Conservation (phyloP, 2,329 filamentous ascomycete genomes). For the Colletotrichum destructivum region DNA sequence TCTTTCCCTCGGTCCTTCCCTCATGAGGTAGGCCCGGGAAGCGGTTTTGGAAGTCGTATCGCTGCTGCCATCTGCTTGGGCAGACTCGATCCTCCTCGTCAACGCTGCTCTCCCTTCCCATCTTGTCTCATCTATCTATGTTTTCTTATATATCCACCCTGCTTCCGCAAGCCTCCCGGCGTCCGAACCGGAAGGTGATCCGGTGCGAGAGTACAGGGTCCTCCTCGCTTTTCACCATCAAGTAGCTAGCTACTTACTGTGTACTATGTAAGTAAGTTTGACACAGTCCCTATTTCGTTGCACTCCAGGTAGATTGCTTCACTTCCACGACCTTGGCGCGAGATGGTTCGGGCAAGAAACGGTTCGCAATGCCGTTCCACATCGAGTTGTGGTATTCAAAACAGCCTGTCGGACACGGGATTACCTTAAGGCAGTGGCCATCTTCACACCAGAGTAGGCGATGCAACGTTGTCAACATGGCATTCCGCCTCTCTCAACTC, state of each 20-base stretch:
- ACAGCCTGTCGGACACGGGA: not conserved
- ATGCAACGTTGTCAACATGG: not conserved
- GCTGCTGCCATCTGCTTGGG: too few relatives aligned
- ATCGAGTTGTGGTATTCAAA: not conserved
- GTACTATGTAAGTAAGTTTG: not conserved
- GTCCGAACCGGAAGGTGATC: not conserved
- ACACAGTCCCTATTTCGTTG: conserved; percentile 4
- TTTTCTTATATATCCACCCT: not conserved
- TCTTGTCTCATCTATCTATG: not conserved
- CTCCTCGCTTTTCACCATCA: conserved; percentile 1
- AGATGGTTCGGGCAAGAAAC: conserved; percentile 22
- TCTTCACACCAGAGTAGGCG: not conserved
- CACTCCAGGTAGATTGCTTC: conserved; percentile 31
- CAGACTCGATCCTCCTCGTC: too few relatives aligned
- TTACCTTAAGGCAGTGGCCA: not conserved
- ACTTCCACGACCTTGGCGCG: conserved; percentile 25
- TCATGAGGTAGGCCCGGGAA: not conserved
- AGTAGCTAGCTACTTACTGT: too few relatives aligned
- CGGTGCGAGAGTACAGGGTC: not conserved
- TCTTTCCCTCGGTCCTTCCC: conserved; percentile 1
- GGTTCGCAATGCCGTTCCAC: conserved; percentile 21
- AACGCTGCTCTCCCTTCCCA: not conserved
- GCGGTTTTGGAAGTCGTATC: not conserved
- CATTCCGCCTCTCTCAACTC: not conserved
- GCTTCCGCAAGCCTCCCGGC: not conserved